These are phyloP conservation scores for Xylariaceae sp. DNA, from an alignment of 2,329 filamentous ascomycete species.

Conservation along the genomic window DNA sequence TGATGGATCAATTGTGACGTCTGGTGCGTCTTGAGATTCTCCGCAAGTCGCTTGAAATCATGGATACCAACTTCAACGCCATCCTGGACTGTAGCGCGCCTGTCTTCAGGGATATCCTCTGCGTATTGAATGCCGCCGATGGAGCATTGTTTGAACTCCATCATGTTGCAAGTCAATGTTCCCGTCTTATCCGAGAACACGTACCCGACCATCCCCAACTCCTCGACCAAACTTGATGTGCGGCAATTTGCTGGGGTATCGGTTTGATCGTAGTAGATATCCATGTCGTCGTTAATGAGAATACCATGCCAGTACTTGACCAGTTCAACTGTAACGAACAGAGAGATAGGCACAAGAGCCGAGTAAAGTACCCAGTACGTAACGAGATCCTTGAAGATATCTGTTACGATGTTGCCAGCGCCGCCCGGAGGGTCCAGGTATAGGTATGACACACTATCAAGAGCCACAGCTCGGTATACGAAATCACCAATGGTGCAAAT, in stretches of 20 bases:
- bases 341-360: slow-evolving; percentile 91
- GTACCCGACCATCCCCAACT: slow-evolving; percentile 96
- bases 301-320: slow-evolving; percentile 99
- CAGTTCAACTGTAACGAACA: slow-evolving; percentile 95
- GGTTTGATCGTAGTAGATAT: slow-evolving; percentile 95
- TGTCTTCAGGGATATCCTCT: slow-evolving; percentile 87
- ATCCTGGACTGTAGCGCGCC: slow-evolving; percentile 74
- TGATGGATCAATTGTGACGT: slow-evolving; percentile 62
- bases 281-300: slow-evolving; percentile 93
- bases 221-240: slow-evolving; percentile 94
- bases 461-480: slow-evolving; percentile 66
- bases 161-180: slow-evolving; percentile 95
- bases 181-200: slow-evolving; percentile 99
- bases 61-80: slow-evolving; percentile 76
- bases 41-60: slow-evolving; percentile 72
- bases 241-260: slow-evolving; percentile 95
- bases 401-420: slow-evolving; percentile 57
- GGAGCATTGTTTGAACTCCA: slow-evolving; percentile 96
- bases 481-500: slow-evolving; percentile 91
- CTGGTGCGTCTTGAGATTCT: slow-evolving; percentile 63
- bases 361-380: slow-evolving; percentile 99
- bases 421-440: slow-evolving; percentile 60
- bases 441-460: slow-evolving; percentile 68
- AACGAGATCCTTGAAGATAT: slow-evolving; percentile 91
- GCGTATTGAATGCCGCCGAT: slow-evolving; percentile 94